phyloP scores from a whole-genome alignment of 2,329 filamentous ascomycete species.

The Phialocephala sp. region DNA sequence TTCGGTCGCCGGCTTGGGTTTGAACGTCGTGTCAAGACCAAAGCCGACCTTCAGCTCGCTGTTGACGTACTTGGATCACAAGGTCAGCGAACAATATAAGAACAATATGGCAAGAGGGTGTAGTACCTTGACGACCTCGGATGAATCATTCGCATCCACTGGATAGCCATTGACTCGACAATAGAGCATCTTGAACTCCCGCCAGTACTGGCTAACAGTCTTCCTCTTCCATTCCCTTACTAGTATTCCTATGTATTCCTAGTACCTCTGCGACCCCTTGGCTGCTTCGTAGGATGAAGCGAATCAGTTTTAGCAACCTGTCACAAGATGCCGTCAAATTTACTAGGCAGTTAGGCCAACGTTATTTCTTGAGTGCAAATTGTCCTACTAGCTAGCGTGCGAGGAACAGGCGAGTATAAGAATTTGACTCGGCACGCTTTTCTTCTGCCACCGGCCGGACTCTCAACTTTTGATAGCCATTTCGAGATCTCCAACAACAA shows the following conservation, averaged over 20 bases:
- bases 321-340: too few relatives aligned
- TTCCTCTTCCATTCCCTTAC: constrained; percentile 6
- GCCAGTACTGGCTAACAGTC: constrained; percentile 10
- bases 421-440: too few relatives aligned
- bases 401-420: too few relatives aligned
- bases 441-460: too few relatives aligned
- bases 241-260: background rate
- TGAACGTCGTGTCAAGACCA: constrained; percentile 26
- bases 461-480: too few relatives aligned
- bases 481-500: too few relatives aligned
- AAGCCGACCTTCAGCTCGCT: constrained; percentile 26
- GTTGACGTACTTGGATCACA: constrained; percentile 28
- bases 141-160: constrained; percentile 26
- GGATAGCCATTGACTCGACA: constrained; percentile 22
- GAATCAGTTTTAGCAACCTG: background rate
- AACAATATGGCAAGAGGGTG: constrained; percentile 1
- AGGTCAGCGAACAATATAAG: constrained; percentile 24
- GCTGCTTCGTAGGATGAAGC: background rate
- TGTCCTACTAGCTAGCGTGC: too few relatives aligned
- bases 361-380: too few relatives aligned
- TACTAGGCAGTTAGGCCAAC: too few relatives aligned
- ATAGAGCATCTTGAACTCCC: constrained; percentile 24
- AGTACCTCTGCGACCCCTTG: background rate
- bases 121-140: constrained; percentile 29
- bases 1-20: constrained; percentile 33